These are phyloP conservation scores for Phytophthora sojae DNA, from an alignment of 352 stramenopile species.

Conservation along the genomic window DNA sequence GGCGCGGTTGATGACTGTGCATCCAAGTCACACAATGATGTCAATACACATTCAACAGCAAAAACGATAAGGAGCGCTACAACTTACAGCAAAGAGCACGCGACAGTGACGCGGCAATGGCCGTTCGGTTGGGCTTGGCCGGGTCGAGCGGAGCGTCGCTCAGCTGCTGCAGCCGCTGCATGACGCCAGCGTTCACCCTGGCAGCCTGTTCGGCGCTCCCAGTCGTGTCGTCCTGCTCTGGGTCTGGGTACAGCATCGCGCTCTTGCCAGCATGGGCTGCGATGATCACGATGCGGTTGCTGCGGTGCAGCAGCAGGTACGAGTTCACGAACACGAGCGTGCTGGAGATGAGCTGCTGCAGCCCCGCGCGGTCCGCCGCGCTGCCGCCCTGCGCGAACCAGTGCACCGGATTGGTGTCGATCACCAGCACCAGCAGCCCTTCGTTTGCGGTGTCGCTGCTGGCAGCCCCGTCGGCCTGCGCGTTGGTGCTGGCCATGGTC, in stretches of 20 bases:
- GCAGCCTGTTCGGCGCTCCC: constrained; percentile 75
- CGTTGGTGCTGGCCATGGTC: constrained; percentile 14
- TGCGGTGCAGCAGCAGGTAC: constrained; percentile 87
- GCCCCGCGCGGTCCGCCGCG: constrained; percentile 32
- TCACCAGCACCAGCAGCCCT: constrained; percentile 78
- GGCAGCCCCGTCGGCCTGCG: constrained; percentile 19
- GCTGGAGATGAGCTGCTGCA: constrained; percentile 80
- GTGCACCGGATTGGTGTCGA: constrained; percentile 82
- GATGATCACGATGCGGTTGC: constrained; percentile 88
- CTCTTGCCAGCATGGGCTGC: constrained; percentile 75
- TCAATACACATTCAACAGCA: constrained; percentile 1
- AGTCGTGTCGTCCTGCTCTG: constrained; percentile 67
- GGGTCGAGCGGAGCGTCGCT: constrained; percentile 56
- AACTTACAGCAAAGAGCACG: constrained; percentile 81
- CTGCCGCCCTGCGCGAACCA: constrained; percentile 62
- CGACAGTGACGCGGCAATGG: constrained; percentile 82
- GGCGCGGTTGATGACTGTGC: constrained; percentile 85
- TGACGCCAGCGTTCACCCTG: constrained; percentile 76
- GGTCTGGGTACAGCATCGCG: constrained; percentile 82
- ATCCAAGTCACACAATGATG: constrained; percentile 3
- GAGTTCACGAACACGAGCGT: constrained; percentile 89
- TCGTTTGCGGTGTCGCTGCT: constrained; percentile 40
- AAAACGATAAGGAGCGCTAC: not conserved
- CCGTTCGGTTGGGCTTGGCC: constrained; percentile 65
- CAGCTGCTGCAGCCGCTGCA: constrained; percentile 72